These are phyloP conservation scores for Aspergillus eucalypticola DNA, from an alignment of 2,329 filamentous ascomycete genomes.

Conservation along the genomic window DNA sequence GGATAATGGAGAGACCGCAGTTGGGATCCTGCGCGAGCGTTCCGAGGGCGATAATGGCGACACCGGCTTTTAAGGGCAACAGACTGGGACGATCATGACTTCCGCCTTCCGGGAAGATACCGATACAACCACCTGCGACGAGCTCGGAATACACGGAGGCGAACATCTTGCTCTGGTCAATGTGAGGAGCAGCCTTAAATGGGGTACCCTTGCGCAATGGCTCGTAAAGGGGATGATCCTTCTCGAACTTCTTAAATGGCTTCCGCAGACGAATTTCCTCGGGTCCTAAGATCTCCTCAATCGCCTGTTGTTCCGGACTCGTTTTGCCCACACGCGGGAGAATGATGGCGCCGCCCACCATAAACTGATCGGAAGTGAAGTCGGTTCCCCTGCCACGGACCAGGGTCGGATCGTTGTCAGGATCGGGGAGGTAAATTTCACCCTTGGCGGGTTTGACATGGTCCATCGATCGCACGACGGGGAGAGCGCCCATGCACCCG, in stretches of 20 bases:
- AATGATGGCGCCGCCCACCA: slow-evolving; percentile 80
- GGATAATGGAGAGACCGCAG: slow-evolving; percentile 90
- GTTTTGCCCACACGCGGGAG: slow-evolving; percentile 80
- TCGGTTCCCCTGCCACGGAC: slow-evolving; percentile 78
- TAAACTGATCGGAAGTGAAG: slow-evolving; percentile 68
- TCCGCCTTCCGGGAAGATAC: slow-evolving; percentile 95
- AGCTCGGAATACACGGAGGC: slow-evolving; percentile 87
- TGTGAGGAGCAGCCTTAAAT: slow-evolving; percentile 87
- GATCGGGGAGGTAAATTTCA: slow-evolving; percentile 84
- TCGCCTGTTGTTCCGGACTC: slow-evolving; percentile 71
- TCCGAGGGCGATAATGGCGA: slow-evolving; percentile 96
- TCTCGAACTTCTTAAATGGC: slow-evolving; percentile 67
- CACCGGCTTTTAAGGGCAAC: slow-evolving; percentile 89
- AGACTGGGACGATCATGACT: slow-evolving; percentile 93
- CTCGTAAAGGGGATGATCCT: slow-evolving; percentile 73
- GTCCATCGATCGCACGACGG: slow-evolving; percentile 91
- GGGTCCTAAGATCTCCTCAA: slow-evolving; percentile 74
- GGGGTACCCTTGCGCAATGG: slow-evolving; percentile 76
- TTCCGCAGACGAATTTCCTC: slow-evolving; percentile 86
- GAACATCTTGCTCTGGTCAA: slow-evolving; percentile 92
- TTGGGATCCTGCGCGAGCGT: slow-evolving; percentile 81
- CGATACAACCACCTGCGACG: slow-evolving; percentile 80
- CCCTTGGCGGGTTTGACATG: slow-evolving; percentile 76
- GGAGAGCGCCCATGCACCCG: slow-evolving; percentile 80
- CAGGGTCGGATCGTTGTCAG: slow-evolving; percentile 78